Evolutionary conservation across 257 asterid genomes (phyloP), one percentile per base, ranked within the genome.

Genomic region (Sherardia arvensis): DNA sequence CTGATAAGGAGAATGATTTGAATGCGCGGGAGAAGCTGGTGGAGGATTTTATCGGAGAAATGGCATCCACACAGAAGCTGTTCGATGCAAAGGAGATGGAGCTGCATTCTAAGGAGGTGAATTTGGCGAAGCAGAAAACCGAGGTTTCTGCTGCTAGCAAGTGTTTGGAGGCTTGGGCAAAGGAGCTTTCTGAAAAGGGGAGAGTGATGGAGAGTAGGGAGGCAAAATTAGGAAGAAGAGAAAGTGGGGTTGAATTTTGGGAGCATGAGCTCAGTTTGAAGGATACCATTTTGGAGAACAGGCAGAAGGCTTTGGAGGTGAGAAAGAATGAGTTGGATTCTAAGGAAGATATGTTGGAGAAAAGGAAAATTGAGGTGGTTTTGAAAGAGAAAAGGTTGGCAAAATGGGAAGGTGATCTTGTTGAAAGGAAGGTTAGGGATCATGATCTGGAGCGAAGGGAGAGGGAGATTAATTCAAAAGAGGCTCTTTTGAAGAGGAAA

Each of bases 41-140:
- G 1, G 59, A 22, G 59, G 59, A 28, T 23, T 15, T 25, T 54
- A 20, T 51, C 26, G 51, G 15, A 51, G 40, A 26, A 1, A 47
- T 70, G n/a, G 45, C 34, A 14, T 32, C 20, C 28, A 66, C 62
- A 49, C 22, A 34, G 21, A 72, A 71, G 66, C 73, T 73, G 62
- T 45, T 72, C 65, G 17, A 34, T 8, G 30, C 20, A 5, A 60
- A 25, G 51, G 51, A 12, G 26, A 55, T 25, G 28, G 61, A 27
- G 10, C 61, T 55, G 1, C 15, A 15, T 8, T 55, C n/a, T 30
- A 15, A 38, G 17, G 14, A 38, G 45, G 17, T 36, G 45, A 17
- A 36, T 36, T 36, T 36, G 17, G 45, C 12, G 45, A 36, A 11
- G 3, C 45, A 1, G 45, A 36, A 36, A 18, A 38, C 5, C 47